A percentile compares a stretch with the other conserved stretches of the same genome.
These are phyloP conservation scores for Venturiaceae sp. DNA, from an alignment of 2,329 filamentous ascomycete genomes.

Conservation along the genomic window DNA sequence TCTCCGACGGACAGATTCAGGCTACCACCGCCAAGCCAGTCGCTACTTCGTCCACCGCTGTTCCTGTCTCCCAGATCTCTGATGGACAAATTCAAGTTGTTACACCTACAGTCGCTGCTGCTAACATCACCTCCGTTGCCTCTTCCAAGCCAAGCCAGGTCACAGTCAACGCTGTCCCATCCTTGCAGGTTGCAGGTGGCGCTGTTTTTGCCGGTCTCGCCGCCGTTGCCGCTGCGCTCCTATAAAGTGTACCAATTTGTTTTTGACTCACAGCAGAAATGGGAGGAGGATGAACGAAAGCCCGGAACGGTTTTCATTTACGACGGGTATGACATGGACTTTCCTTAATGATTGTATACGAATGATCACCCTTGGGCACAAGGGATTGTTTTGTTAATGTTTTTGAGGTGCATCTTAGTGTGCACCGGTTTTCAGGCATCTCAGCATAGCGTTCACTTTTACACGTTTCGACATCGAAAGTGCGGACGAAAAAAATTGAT, in stretches of 20 bases:
- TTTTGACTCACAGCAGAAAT: background rate
- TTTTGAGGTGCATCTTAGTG: background rate
- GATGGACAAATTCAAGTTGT: slow-evolving; percentile 7
- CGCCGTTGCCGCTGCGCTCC: background rate
- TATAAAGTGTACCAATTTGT: background rate
- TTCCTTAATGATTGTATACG: background rate
- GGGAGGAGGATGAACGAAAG: background rate
- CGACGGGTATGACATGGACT: background rate
- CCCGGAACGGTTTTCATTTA: background rate
- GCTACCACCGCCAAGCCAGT: background rate
- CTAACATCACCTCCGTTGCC: background rate
- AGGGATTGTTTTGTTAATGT: background rate
- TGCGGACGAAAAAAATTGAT: too few species aligned
- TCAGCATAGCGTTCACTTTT: background rate
- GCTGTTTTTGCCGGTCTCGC: background rate
- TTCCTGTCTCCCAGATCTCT: slow-evolving; percentile 9
- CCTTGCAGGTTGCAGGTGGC: background rate
- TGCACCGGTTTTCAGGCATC: background rate
- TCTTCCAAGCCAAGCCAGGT: background rate
- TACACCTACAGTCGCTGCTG: background rate
- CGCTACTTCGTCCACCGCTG: background rate
- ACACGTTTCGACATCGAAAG: too few species aligned
- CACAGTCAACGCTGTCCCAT: slow-evolving; percentile 3
- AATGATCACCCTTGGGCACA: background rate
- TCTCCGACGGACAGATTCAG: slow-evolving; percentile 7